phyloP scores from a whole-genome alignment of 805 yeast genomes.

The Zygotorulaspora danielsina region DNA sequence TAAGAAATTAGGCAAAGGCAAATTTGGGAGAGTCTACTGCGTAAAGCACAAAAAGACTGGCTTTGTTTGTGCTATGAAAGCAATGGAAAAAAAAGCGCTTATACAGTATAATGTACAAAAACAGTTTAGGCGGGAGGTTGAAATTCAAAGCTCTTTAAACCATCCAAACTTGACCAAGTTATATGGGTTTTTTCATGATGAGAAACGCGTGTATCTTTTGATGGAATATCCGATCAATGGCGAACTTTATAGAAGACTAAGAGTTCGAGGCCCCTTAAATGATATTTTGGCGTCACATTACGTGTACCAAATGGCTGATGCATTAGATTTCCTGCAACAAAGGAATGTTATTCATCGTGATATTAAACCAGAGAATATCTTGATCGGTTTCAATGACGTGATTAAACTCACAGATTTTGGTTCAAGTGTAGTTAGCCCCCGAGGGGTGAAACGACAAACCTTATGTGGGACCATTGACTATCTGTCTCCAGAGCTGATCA shows the following conservation, averaged over 20 bases:
- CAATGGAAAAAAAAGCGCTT: slow-evolving; percentile 80
- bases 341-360: slow-evolving; percentile 87
- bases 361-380: slow-evolving; percentile 88
- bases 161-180: slow-evolving; percentile 80
- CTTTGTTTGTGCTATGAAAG: slow-evolving; percentile 83
- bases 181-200: slow-evolving; percentile 82
- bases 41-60: slow-evolving; percentile 73
- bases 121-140: slow-evolving; percentile 87
- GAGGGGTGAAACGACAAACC: slow-evolving; percentile 59
- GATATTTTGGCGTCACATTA: slow-evolving; percentile 74
- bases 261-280: slow-evolving; percentile 61
- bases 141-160: slow-evolving; percentile 73
- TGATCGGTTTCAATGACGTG: slow-evolving; percentile 69
- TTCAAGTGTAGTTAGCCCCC: slow-evolving; percentile 75
- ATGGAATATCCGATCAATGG: slow-evolving; percentile 84
- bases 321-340: slow-evolving; percentile 70
- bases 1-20: slow-evolving; percentile 83
- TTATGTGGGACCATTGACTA: slow-evolving; percentile 95
- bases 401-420: slow-evolving; percentile 92
- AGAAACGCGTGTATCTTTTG: slow-evolving; percentile 71
- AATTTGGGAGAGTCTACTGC: slow-evolving; percentile 88
- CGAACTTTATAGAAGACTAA: slow-evolving; percentile 73
- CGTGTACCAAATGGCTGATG: slow-evolving; percentile 77
- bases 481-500: slow-evolving; percentile 93
- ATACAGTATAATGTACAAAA: slow-evolving; percentile 70